These are phyloP conservation scores for Microsporum ferrugineum DNA, from an alignment of 2,329 filamentous ascomycete genomes.

Conservation along the genomic window DNA sequence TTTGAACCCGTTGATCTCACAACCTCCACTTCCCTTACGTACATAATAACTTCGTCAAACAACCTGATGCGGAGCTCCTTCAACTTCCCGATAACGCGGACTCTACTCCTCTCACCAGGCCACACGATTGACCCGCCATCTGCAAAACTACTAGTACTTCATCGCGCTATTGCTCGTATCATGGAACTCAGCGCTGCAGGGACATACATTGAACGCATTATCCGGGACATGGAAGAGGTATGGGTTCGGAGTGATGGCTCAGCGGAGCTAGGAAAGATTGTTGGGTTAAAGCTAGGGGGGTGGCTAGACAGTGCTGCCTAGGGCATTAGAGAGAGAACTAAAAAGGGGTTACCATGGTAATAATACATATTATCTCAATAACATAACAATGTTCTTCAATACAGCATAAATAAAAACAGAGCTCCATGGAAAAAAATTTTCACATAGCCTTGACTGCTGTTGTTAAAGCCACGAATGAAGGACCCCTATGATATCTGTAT, in stretches of 20 bases:
- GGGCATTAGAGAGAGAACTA: too few species aligned
- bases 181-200: not conserved
- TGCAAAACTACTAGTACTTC: not conserved
- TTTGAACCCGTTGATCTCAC: conserved; percentile 15
- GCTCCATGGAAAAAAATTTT: too few species aligned
- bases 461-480: too few species aligned
- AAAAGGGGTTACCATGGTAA: too few species aligned
- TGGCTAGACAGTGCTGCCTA: not conserved
- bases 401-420: too few species aligned
- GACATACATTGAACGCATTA: not conserved
- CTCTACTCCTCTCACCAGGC: conserved; percentile 19
- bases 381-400: too few species aligned
- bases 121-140: not conserved
- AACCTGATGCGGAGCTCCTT: not conserved
- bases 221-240: not conserved
- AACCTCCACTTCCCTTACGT: conserved; percentile 16
- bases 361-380: too few species aligned
- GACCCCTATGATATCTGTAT: too few species aligned
- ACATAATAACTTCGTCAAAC: conserved; percentile 17
- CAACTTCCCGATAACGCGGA: conserved; percentile 16
- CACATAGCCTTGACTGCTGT: too few species aligned
- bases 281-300: not conserved
- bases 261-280: not conserved
- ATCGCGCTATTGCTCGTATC: not conserved
- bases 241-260: not conserved